These are phyloP conservation scores for Wickerhamiella brachini DNA, from an alignment of 805 yeast genomes.

Conservation along the genomic window DNA sequence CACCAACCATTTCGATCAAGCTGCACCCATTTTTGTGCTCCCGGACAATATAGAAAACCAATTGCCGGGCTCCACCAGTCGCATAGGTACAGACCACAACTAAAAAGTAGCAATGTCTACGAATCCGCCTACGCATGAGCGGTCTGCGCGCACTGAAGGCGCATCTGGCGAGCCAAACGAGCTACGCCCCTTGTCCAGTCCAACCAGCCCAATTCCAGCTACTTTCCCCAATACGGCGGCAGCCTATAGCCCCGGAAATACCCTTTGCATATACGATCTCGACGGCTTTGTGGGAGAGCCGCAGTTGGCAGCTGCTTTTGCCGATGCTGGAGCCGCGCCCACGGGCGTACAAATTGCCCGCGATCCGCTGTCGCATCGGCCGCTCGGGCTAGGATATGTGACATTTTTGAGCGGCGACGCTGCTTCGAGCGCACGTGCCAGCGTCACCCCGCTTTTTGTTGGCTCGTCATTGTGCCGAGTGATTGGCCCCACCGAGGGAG, in stretches of 20 bases:
- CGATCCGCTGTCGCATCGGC: slow-evolving; percentile 11
- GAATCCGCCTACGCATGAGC: background rate
- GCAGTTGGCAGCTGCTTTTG: slow-evolving; percentile 15
- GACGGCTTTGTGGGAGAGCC: slow-evolving; percentile 13
- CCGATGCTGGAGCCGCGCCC: slow-evolving; percentile 1
- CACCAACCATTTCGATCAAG: background rate
- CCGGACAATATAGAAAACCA: background rate
- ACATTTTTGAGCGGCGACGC: slow-evolving; percentile 12
- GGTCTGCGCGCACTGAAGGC: background rate
- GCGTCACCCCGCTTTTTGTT: slow-evolving; percentile 13
- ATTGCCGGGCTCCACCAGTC: background rate
- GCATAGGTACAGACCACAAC: background rate
- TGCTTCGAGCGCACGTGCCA: slow-evolving; percentile 10
- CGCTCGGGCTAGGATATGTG: slow-evolving; percentile 13
- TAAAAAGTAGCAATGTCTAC: background rate
- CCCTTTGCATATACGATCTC: slow-evolving; percentile 16
- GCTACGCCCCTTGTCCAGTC: background rate
- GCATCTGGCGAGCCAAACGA: background rate
- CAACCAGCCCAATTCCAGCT: background rate
- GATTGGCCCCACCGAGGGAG: background rate
- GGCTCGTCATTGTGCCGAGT: slow-evolving; percentile 16
- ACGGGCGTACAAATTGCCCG: slow-evolving; percentile 12
- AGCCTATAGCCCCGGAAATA: background rate
- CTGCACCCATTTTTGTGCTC: background rate
- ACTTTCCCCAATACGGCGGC: background rate